Percentiles rank a stretch among this genome's conserved stretches.
Conservation (phyloP, 192 early-diverging fungal genomes). For the Backusella mclennaniae region DNA sequence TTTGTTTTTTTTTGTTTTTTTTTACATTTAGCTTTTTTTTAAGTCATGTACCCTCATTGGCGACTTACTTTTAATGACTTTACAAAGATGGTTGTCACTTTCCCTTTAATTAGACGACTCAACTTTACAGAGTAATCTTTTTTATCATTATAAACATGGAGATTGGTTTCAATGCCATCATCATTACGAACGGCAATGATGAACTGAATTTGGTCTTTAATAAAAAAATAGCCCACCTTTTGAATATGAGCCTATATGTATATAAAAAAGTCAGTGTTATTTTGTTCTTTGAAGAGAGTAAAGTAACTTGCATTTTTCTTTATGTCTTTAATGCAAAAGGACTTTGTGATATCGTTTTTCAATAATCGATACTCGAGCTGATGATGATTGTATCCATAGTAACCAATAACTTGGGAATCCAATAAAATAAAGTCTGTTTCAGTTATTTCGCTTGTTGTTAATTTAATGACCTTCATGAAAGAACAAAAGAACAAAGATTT, state of each 20-base stretch:
- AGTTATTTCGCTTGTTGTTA: background rate
- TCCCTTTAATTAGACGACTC: background rate
- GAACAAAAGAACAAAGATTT: background rate
- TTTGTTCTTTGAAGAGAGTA: background rate
- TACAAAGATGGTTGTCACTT: background rate
- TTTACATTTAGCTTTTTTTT: background rate
- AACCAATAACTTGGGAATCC: background rate
- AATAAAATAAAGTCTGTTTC: background rate
- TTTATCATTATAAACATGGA: background rate
- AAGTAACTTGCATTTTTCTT: background rate
- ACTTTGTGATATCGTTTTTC: background rate
- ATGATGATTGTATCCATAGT: background rate
- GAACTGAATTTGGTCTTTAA: background rate
- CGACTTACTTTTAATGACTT: background rate
- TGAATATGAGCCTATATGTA: slow-evolving; percentile 37
- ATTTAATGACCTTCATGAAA: background rate
- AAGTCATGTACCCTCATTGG: background rate
- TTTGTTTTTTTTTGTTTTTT: no score
- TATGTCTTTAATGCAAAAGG: background rate
- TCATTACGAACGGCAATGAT: background rate
- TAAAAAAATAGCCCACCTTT: background rate
- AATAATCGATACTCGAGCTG: background rate
- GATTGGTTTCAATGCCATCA: background rate
- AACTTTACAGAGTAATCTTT: background rate
- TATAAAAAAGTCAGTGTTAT: background rate